Conservation (phyloP, 164 flowering plant species). For the Vitis cinerea region DNA sequence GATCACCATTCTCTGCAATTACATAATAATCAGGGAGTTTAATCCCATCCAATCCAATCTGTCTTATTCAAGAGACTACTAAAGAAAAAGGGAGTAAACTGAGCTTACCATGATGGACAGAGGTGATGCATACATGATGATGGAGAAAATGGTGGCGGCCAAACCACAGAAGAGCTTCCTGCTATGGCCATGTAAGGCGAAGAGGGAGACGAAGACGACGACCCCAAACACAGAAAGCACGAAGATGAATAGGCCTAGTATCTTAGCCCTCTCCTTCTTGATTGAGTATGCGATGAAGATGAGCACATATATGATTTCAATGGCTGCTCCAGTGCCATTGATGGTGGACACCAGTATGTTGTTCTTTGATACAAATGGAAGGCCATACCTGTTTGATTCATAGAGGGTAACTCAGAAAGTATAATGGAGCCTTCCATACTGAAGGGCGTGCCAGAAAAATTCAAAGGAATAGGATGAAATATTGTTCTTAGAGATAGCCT, state of each 20-base stretch:
- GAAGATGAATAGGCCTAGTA: slow-evolving; percentile 39
- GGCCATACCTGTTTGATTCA: slow-evolving; percentile 58
- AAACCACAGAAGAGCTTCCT: slow-evolving; percentile 83
- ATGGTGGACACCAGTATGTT: slow-evolving; percentile 73
- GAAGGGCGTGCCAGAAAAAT: too few relatives aligned
- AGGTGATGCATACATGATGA: slow-evolving; percentile 90
- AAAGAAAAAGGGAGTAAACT: too few relatives aligned
- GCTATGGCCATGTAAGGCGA: slow-evolving; percentile 57
- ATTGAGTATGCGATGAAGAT: slow-evolving; percentile 66
- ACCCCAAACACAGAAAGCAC: slow-evolving; percentile 51
- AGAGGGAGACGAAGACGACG: slow-evolving; percentile 62
- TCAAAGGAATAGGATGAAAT: too few relatives aligned
- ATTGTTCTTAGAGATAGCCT: too few relatives aligned
- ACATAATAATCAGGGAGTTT: neutral
- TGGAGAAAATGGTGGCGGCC: slow-evolving; percentile 80
- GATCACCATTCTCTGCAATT: slow-evolving; percentile 52
- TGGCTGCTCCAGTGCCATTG: slow-evolving; percentile 76
- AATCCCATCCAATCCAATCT: too few relatives aligned
- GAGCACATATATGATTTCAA: slow-evolving; percentile 66
- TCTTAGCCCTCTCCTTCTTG: slow-evolving; percentile 61
- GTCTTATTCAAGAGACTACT: too few relatives aligned
- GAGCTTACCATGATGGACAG: slow-evolving; percentile 76
- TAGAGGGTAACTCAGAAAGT: too few relatives aligned
- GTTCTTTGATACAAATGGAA: slow-evolving; percentile 83
- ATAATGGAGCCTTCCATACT: too few relatives aligned